Evolutionary conservation across 2,329 filamentous ascomycete species (phyloP), one percentile per base, ranked within the genome.

Genomic region (Talaromyces funiculosus): DNA sequence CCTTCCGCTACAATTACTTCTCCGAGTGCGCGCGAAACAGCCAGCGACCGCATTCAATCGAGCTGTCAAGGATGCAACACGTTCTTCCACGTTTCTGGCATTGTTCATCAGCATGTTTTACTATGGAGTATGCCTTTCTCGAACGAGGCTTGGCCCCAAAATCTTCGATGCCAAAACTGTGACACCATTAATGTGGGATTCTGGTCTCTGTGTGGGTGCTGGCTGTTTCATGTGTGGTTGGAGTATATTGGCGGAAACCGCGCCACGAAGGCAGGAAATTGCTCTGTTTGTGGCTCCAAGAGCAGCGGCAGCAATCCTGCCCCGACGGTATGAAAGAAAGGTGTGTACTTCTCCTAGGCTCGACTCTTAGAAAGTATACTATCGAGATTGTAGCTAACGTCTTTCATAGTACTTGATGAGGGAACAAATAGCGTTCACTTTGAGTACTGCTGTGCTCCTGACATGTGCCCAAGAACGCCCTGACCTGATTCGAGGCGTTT

Each of bases 71-170:
- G 87, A 87, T 2, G 85, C 89, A 1, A 75, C 82, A 9, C 84
- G 88, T 33, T 92, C 89, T 4, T 92, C 90, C 0, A 81, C 87
- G 0, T 94, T 95, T 71, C 81, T 96, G 1, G 90, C 86, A 3
- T 77, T 85, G 0, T 95, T 93, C 72, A 88, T 95, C 65, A 80
- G 85, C 0, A 77, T 92, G 10, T 94, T 93, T 72, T 95, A 92
- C 77, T 95, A 95, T 71, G 86, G 88, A 29, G 88, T 95, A 3
- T 96, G 91, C 70, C 83, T 95, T 0, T 81, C 85, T 5, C 84
- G 91, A 47, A 92, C 87, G 1, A 82, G 89, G 31, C 63, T 94
- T 6, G 90, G 90, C 0, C 91, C 91, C 0, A 82, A 72, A 35
- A 22, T 93, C 12, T 76, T 92, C 24, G 82, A 84, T n/a, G 77